Conservation (phyloP, 192 early-diverging fungal genomes). For the Endogone sp. region DNA sequence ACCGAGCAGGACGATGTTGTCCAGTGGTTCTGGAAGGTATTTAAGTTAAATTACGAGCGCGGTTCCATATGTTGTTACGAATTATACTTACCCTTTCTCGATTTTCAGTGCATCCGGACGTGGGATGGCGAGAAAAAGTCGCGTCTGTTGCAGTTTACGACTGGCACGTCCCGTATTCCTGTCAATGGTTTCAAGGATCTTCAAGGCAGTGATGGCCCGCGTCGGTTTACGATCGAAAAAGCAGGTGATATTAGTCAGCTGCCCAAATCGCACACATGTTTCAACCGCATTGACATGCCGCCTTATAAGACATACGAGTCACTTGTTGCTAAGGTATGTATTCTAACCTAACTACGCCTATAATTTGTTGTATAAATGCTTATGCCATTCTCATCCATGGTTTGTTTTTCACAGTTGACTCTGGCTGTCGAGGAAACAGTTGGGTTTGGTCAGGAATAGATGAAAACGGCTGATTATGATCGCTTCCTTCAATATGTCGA, state of each 20-base stretch:
- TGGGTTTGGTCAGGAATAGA: constrained; percentile 80
- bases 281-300: constrained; percentile 94
- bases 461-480: neutral
- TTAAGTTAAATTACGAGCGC: neutral
- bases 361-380: too few species aligned
- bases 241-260: constrained; percentile 76
- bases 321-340: constrained; percentile 12
- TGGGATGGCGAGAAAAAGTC: constrained; percentile 92
- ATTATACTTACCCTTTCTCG: too few species aligned
- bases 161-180: constrained; percentile 92
- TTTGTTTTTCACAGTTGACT: constrained; percentile 70
- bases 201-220: constrained; percentile 91
- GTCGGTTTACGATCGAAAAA: constrained; percentile 92
- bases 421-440: constrained; percentile 94
- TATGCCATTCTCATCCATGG: too few species aligned
- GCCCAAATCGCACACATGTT: constrained; percentile 88
- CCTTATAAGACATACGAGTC: constrained; percentile 80
- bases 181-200: constrained; percentile 97
- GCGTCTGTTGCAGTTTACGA: constrained; percentile 91
- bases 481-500: too few species aligned
- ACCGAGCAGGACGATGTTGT: constrained; percentile 90
- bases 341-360: neutral
- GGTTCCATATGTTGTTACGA: too few species aligned
- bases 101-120: constrained; percentile 56
- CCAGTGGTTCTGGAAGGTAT: constrained; percentile 90